Evolutionary conservation across 2,329 filamentous ascomycete genomes (phyloP).

Genomic region (Aspergillus ustus): DNA sequence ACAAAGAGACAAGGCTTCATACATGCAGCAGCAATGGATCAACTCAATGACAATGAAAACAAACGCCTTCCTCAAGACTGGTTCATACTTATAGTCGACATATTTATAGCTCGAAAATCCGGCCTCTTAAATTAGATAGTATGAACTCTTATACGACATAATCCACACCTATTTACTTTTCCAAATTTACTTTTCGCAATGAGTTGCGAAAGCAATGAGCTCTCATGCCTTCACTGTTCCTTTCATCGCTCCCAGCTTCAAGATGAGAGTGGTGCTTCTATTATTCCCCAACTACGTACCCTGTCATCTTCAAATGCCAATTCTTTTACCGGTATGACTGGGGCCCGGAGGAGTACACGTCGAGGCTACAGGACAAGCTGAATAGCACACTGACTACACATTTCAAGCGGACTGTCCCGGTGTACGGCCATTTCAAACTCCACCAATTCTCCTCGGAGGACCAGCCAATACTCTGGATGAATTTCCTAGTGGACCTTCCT

Average conservation of each 20-base stretch:
- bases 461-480: too few species aligned
- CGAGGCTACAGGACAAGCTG: background rate
- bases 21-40: background rate
- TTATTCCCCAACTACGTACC: background rate
- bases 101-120: background rate
- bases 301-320: constrained; percentile 3
- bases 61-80: background rate
- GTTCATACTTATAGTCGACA: background rate
- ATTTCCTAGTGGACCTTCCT: background rate
- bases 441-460: too few species aligned
- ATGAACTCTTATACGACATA: background rate
- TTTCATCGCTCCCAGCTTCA: background rate
- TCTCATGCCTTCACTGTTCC: background rate
- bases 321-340: background rate
- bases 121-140: background rate
- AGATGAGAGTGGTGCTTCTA: background rate
- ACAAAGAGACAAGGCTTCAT: background rate
- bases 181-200: background rate
- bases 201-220: background rate
- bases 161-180: background rate
- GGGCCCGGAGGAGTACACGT: background rate
- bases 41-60: background rate
- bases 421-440: too few species aligned
- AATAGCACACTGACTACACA: background rate
- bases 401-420: background rate